phyloP scores from a whole-genome alignment of 2,329 filamentous ascomycete genomes.

The Diaporthe australafricana region DNA sequence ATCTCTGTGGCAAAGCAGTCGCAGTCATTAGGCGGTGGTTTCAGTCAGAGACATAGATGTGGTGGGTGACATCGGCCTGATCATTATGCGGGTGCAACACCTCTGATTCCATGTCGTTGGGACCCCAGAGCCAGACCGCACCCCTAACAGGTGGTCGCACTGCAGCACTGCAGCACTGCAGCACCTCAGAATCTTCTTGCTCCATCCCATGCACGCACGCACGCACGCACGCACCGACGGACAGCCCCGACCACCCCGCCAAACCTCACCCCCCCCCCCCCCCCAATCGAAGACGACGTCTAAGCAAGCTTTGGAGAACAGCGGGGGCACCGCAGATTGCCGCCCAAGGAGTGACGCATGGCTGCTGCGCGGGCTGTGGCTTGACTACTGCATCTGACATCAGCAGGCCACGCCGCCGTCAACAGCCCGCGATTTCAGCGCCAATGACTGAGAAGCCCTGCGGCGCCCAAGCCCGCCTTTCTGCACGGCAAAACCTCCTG shows the following conservation, averaged over 20 bases:
- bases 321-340: not conserved
- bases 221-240: not conserved
- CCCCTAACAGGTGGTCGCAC: not conserved
- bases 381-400: slow-evolving; percentile 12
- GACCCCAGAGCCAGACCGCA: not conserved
- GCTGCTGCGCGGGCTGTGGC: slow-evolving; percentile 23
- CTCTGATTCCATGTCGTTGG: not conserved
- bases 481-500: not conserved
- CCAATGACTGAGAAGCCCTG: not conserved
- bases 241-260: not conserved
- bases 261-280: too few relatives aligned
- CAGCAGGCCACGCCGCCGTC: slow-evolving; percentile 11
- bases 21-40: not conserved
- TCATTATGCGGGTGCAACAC: not conserved
- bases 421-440: not conserved
- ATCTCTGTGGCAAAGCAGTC: slow-evolving; percentile 16
- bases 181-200: slow-evolving; percentile 20
- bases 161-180: not conserved
- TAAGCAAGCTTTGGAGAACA: not conserved
- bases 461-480: not conserved
- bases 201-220: not conserved
- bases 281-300: not conserved
- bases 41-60: not conserved
- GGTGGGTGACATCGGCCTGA: slow-evolving; percentile 4
- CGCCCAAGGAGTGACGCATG: slow-evolving; percentile 6